phyloP scores from a whole-genome alignment of 108 stramenopile genomes.

The Mediolabrus comicus region DNA sequence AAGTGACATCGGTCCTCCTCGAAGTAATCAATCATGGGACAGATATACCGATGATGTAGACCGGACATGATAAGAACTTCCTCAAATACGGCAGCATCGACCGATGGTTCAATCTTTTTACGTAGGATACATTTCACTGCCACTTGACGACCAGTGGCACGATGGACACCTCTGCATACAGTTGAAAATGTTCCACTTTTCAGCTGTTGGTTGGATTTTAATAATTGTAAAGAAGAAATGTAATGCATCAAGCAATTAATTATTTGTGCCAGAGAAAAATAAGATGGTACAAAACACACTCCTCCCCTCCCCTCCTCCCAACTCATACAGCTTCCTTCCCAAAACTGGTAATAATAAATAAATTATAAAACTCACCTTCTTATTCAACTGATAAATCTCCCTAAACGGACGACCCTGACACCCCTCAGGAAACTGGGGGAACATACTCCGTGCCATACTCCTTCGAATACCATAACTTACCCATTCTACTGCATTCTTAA shows the following conservation, averaged over 20 bases:
- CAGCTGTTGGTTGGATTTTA: constrained; percentile 55
- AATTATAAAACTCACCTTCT: constrained; percentile 62
- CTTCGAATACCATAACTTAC: constrained; percentile 57
- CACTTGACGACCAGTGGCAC: constrained; percentile 81
- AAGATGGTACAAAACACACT: neutral
- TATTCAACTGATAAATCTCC: constrained; percentile 89
- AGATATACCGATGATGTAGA: constrained; percentile 88
- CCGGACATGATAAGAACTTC: constrained; percentile 92
- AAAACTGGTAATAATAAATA: neutral
- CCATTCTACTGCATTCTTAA: constrained; percentile 51
- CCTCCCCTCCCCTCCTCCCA: neutral
- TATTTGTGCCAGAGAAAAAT: neutral
- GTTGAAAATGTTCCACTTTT: constrained; percentile 90
- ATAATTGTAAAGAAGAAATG: no score
- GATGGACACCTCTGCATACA: constrained; percentile 84
- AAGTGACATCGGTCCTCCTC: constrained; percentile 87
- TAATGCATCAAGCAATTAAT: neutral
- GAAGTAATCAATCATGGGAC: constrained; percentile 94
- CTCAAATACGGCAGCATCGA: constrained; percentile 87
- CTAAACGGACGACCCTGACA: constrained; percentile 79
- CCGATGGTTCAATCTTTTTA: constrained; percentile 81
- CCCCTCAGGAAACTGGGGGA: constrained; percentile 84
- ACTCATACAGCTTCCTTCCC: no score
- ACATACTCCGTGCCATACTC: constrained; percentile 73
- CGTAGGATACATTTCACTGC: constrained; percentile 90